Conservation (phyloP, 352 stramenopile species). For the Aphanomyces astaci region DNA sequence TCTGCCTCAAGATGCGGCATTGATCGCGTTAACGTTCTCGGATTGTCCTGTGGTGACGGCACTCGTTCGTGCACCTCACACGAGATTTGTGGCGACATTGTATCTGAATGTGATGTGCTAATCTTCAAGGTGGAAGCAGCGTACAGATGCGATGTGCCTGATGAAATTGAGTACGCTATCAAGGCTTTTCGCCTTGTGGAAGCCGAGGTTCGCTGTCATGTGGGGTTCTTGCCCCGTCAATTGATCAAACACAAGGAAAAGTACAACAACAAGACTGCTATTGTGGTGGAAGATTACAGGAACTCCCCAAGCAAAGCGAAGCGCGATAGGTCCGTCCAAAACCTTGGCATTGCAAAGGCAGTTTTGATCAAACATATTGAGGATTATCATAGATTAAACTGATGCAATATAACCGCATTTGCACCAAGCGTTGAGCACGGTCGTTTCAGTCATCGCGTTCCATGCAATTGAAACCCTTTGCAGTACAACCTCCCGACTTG, state of each 20-base stretch:
- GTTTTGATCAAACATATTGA: background rate
- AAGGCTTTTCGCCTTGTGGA: too few species aligned
- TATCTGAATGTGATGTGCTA: background rate
- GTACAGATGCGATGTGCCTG: background rate
- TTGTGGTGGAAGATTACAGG: background rate
- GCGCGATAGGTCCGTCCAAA: background rate
- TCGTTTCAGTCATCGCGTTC: background rate
- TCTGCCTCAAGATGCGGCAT: too few species aligned
- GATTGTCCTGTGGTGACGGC: background rate
- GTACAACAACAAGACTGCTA: too few species aligned
- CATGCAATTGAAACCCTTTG: background rate
- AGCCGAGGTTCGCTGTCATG: too few species aligned
- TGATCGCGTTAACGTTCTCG: background rate
- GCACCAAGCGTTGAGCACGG: background rate
- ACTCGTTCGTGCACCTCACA: background rate
- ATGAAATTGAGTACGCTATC: too few species aligned
- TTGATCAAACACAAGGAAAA: too few species aligned
- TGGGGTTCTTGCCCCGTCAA: too few species aligned
- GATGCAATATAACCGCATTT: background rate
- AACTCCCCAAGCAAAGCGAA: background rate
- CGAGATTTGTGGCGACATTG: background rate
- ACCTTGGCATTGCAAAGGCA: background rate
- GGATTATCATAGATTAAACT: background rate
- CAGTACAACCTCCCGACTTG: background rate
- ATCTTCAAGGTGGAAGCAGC: background rate